A percentile compares a stretch with the other conserved stretches of the same genome.
Evolutionary conservation across 1,284 basidiomycete species (phyloP).

Genomic region (Cutaneotrichosporon spelunceum): DNA sequence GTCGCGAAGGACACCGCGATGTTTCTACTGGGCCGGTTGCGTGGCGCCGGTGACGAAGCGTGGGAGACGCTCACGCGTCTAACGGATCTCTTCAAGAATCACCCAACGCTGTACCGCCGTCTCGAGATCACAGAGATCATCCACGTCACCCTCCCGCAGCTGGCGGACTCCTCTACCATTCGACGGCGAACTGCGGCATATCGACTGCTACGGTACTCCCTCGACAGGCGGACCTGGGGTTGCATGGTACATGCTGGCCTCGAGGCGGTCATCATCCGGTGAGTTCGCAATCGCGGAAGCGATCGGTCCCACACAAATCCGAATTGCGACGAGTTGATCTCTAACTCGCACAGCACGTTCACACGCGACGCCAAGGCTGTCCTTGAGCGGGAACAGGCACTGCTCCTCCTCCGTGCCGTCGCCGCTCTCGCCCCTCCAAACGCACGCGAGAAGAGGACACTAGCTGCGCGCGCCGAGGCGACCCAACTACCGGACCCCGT

Average conservation of each 20-base stretch:
- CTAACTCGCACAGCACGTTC: constrained; percentile 61
- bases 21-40: constrained; percentile 24
- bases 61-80: constrained; percentile 61
- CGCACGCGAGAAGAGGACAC: not conserved
- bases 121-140: constrained; percentile 68
- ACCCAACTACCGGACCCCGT: constrained; percentile 12
- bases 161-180: constrained; percentile 71
- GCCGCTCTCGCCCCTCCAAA: constrained; percentile 54
- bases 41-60: constrained; percentile 34
- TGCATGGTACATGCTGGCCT: constrained; percentile 55
- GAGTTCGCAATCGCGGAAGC: not conserved
- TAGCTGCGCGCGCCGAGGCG: not conserved
- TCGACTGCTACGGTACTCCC: constrained; percentile 73
- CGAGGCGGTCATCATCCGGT: constrained; percentile 89
- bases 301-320: not conserved
- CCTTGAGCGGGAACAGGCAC: constrained; percentile 88
- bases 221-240: constrained; percentile 60
- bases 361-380: constrained; percentile 74
- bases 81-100: constrained; percentile 67
- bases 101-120: constrained; percentile 72
- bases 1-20: constrained; percentile 29
- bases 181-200: constrained; percentile 80
- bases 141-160: constrained; percentile 68
- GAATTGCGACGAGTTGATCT: not conserved
- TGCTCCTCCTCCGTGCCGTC: constrained; percentile 83